Base-by-base conservation (phyloP, 2,329 filamentous ascomycete species). In the Immersiporthe knoxdaviesiana region DNA sequence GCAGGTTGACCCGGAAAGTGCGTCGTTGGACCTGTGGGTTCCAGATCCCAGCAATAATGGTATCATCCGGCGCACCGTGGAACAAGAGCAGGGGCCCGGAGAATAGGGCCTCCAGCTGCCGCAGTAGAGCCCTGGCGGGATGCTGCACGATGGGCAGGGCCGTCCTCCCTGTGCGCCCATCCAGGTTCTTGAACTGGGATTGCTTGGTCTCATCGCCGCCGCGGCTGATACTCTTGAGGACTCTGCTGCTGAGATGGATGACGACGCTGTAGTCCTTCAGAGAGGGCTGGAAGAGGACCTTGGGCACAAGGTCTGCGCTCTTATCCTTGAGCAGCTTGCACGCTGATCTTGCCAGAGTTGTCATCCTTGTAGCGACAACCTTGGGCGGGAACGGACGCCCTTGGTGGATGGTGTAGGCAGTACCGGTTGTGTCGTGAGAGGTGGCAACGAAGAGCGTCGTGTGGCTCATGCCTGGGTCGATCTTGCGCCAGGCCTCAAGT, bases 391-490 rank as follows among this genome's bases (percentile, higher is more conserved):
- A 72, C 2, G 77, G 73, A 16, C 75, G 71, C 0, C 82, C 81
- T 62, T 84, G 83, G 67, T 86, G 86, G 64, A 93, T 87, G 0
- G 91, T 97, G 85, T 93, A 98, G 0, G 91, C 91, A 11, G 90
- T 88, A 3, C 96, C 96, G 47, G 91, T 91, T 6, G 83, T 80
- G 74, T 97, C 94, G 72, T 92, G 83, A 66, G 92, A 91, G 0
- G 93, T 94, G 2, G 93, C 93, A 4, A 91, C 91, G 75, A 97
- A 92, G 52, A 98, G 82, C 24, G 91, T 90, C 2, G 92, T 88
- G 71, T 89, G 90, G 79, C 96, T 97, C 90, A 98, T 92, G 66
- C 87, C 89, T 0, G 94, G 94, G 75, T 99, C 96, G 66, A 96
- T 90, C 73, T 91, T 93, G 69, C 96, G 87, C 93, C 93, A 97